These are phyloP conservation scores for Euphorbia corollata DNA, from an alignment of 441 rosid species.

Conservation along the genomic window DNA sequence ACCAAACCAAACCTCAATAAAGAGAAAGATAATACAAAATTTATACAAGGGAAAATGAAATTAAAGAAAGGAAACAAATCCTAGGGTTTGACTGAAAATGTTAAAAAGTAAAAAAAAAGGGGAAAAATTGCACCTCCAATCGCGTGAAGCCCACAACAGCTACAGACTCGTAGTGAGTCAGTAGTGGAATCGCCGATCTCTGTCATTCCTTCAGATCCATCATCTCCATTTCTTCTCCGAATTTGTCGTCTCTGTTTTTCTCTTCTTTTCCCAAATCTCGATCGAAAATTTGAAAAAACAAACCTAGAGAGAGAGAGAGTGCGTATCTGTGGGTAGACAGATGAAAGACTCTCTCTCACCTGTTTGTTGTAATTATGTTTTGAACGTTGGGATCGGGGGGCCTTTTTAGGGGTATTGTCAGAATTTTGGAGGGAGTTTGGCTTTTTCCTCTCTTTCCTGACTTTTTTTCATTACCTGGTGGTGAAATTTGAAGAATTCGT, in stretches of 20 bases:
- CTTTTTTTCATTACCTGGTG: constrained; percentile 12
- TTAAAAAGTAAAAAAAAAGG: background rate
- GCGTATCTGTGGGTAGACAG: constrained; percentile 8
- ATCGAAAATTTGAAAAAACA: background rate
- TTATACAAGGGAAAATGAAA: background rate
- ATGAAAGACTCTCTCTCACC: constrained; percentile 7
- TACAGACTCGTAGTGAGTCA: constrained; percentile 25
- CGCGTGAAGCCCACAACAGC: constrained; percentile 33
- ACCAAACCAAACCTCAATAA: background rate
- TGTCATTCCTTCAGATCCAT: constrained; percentile 13
- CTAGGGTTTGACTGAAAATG: constrained; percentile 51
- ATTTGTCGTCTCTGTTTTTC: constrained; percentile 14
- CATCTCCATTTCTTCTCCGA: constrained; percentile 10
- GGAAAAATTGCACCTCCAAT: constrained; percentile 16
- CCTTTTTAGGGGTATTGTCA: constrained; percentile 30
- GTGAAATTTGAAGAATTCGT: constrained; percentile 20
- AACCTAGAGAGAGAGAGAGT: constrained; percentile 20
- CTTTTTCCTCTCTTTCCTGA: constrained; percentile 1
- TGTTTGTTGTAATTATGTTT: constrained; percentile 17
- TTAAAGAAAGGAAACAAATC: constrained; percentile 17
- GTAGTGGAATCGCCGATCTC: constrained; percentile 13
- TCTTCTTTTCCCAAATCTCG: background rate
- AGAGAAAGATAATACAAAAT: background rate
- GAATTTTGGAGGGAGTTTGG: constrained; percentile 33
- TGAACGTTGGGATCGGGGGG: constrained; percentile 61